Percentiles rank a stretch among this genome's conserved stretches.
Evolutionary conservation across 2,329 filamentous ascomycete species (phyloP).

Genomic region (Aspergillus pseudotamarii): DNA sequence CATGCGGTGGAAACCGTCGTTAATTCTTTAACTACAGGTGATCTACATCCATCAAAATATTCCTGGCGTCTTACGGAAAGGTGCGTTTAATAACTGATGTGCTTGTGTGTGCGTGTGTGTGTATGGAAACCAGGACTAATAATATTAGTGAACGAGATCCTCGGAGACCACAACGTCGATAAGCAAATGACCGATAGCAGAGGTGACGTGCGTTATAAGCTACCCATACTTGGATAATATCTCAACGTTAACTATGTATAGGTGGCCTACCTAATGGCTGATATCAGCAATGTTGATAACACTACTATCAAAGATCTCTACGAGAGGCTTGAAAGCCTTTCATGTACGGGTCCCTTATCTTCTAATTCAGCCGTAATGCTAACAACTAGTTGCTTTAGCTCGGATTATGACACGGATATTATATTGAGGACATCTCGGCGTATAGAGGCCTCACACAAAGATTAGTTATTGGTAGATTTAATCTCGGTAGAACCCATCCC

Average conservation of each 20-base stretch:
- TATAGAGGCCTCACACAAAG: neutral
- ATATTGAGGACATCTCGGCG: conserved; percentile 33
- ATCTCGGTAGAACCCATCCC: conserved; percentile 11
- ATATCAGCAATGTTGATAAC: conserved; percentile 83
- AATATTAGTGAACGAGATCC: conserved; percentile 79
- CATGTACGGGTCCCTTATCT: conserved; percentile 62
- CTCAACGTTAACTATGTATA: conserved; percentile 35
- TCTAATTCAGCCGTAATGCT: neutral
- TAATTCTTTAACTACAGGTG: conserved; percentile 53
- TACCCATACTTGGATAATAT: neutral
- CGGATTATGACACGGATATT: conserved; percentile 51
- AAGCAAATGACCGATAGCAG: conserved; percentile 97
- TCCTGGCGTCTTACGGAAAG: conserved; percentile 86
- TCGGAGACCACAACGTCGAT: conserved; percentile 95
- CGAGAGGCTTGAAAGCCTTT: conserved; percentile 77
- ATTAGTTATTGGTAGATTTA: neutral
- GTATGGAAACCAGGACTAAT: conserved; percentile 20
- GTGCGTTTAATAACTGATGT: conserved; percentile 43
- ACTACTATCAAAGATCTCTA: conserved; percentile 84
- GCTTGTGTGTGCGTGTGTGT: neutral
- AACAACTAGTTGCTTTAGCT: conserved; percentile 29
- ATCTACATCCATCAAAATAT: conserved; percentile 98
- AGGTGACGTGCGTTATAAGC: conserved; percentile 67
- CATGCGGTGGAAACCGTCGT: neutral
- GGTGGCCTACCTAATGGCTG: conserved; percentile 95